phyloP scores from a whole-genome alignment of 2,329 filamentous ascomycete genomes.

The Tolypocladium sp. region DNA sequence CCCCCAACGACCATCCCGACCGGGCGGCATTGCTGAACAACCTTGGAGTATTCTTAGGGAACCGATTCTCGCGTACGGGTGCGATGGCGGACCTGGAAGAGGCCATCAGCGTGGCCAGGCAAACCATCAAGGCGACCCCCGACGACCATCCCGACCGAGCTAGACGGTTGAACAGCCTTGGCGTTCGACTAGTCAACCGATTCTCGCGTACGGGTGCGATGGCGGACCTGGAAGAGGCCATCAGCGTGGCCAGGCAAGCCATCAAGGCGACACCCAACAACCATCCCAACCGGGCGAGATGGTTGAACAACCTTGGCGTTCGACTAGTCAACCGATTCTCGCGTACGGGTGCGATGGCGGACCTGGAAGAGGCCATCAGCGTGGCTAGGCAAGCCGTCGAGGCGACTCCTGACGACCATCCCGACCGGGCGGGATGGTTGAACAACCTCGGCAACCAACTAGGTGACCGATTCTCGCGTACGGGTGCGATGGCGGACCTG shows the following conservation, averaged over 20 bases:
- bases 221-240: background rate
- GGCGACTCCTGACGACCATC: background rate
- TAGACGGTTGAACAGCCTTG: background rate
- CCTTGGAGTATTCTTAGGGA: too few species aligned
- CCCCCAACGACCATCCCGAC: background rate
- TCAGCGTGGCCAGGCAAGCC: background rate
- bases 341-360: background rate
- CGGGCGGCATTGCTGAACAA: too few species aligned
- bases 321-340: too few species aligned
- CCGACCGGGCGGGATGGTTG: too few species aligned
- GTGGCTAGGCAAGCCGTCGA: background rate
- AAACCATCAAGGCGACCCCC: background rate
- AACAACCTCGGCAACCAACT: too few species aligned
- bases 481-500: background rate
- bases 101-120: background rate
- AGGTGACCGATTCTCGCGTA: too few species aligned
- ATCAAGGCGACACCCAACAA: background rate
- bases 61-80: too few species aligned
- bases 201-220: too few species aligned
- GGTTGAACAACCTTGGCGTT: background rate
- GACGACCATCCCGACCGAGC: background rate
- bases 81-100: background rate
- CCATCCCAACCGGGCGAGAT: background rate
- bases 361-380: background rate
- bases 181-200: background rate